phyloP scores from a whole-genome alignment of 2,329 filamentous ascomycete species.

The Erysiphe pulchra region DNA sequence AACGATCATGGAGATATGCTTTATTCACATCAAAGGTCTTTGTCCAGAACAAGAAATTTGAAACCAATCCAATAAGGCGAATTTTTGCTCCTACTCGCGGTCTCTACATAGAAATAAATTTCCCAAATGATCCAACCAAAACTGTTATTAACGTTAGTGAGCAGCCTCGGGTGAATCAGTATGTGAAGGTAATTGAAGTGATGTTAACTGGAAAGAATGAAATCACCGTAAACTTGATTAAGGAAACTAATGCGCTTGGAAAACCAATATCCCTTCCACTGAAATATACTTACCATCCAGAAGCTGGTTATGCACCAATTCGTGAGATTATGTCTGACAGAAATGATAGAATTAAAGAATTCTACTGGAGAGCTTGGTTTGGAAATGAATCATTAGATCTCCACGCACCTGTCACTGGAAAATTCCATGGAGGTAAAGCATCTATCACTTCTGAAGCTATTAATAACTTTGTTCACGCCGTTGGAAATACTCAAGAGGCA shows the following conservation, averaged over 20 bases:
- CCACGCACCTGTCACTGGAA: constrained; percentile 59
- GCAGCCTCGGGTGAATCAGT: constrained; percentile 61
- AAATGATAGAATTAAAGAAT: constrained; percentile 97
- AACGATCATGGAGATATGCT: constrained; percentile 81
- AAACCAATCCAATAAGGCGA: constrained; percentile 83
- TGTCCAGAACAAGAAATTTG: constrained; percentile 86
- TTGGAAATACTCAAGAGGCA: constrained; percentile 90
- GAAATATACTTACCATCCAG: constrained; percentile 79
- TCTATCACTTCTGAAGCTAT: constrained; percentile 80
- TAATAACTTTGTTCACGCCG: constrained; percentile 96
- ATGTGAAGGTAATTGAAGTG: constrained; percentile 71
- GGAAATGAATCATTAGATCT: constrained; percentile 65
- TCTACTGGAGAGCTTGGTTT: constrained; percentile 97
- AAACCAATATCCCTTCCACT: constrained; percentile 63
- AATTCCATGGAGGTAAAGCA: constrained; percentile 71
- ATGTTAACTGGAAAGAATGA: constrained; percentile 50
- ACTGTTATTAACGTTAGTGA: constrained; percentile 75
- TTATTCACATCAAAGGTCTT: constrained; percentile 84
- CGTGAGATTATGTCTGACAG: constrained; percentile 86
- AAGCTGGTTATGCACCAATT: constrained; percentile 92
- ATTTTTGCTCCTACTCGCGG: constrained; percentile 72
- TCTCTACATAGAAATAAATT: constrained; percentile 64
- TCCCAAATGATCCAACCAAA: constrained; percentile 60
- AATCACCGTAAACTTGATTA: constrained; percentile 74
- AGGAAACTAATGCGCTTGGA: constrained; percentile 69